These are phyloP conservation scores for Pleurotus platypus DNA, from an alignment of 768 basidiomycete genomes.

Conservation along the genomic window DNA sequence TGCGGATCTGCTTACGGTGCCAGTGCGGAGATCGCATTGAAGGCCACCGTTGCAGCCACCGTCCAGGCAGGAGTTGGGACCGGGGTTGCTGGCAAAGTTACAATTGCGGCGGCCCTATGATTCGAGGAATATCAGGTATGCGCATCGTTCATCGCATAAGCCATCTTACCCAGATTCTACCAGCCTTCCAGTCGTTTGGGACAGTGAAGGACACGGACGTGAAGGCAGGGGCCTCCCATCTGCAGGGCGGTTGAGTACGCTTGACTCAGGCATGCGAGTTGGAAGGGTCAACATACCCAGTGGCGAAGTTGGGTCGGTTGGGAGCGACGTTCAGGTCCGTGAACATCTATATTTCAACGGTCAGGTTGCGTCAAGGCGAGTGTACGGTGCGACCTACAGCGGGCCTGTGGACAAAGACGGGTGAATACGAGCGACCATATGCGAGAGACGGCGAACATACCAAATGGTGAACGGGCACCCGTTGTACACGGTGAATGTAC, in stretches of 20 bases:
- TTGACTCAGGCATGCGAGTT: neutral
- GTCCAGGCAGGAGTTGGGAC: conserved; percentile 40
- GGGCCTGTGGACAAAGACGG: conserved; percentile 24
- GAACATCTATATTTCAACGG: conserved; percentile 39
- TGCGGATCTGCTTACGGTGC: conserved; percentile 27
- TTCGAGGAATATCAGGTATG: conserved; percentile 12
- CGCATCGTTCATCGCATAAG: neutral
- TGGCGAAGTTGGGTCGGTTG: conserved; percentile 36
- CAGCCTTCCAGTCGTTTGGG: conserved; percentile 46
- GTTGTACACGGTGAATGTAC: conserved; percentile 41
- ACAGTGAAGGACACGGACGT: conserved; percentile 32
- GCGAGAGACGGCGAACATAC: conserved; percentile 16
- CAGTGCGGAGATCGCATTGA: conserved; percentile 33
- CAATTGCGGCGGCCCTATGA: conserved; percentile 42
- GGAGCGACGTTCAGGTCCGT: conserved; percentile 53
- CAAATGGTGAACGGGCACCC: conserved; percentile 48
- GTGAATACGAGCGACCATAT: neutral
- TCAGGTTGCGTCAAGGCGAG: neutral
- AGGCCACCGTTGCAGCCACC: conserved; percentile 54
- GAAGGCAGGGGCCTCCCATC: conserved; percentile 21
- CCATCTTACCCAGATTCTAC: conserved; percentile 45
- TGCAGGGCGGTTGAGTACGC: neutral
- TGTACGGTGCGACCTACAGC: conserved; percentile 20
- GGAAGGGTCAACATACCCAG: conserved; percentile 33
- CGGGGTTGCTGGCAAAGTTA: conserved; percentile 35